Evolutionary conservation across 2,329 filamentous ascomycete genomes (phyloP), one percentile per base, ranked within the genome.

Genomic region (Thielaviopsis euricoi): DNA sequence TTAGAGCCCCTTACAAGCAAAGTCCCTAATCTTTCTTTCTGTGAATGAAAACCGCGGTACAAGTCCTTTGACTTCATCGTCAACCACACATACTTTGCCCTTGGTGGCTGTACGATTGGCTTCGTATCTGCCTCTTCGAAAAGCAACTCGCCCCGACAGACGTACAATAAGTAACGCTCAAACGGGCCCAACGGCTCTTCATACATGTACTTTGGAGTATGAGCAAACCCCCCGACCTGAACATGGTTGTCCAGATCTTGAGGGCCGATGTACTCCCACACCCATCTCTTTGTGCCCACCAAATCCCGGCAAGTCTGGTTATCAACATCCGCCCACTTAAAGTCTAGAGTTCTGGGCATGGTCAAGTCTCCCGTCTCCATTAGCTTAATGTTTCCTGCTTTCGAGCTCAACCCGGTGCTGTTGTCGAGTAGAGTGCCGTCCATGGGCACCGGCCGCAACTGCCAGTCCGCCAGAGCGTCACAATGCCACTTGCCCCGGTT

Each of bases 101-200:
- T 10, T 7, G 59, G 59, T 7, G 59, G 59, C 25, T 60, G 59
- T n/a, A 58, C 37, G 21, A 60, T n/a, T n/a, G 22, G 17, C 52
- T 13, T 15, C n/a, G 5, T 26, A 22, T 21, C 52, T 17, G 5
- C 55, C 55, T 25, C 23, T 23, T 25, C 56, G 49, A 50, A 55
- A 29, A 26, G 43, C 3, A 74, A 71, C 15, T 63, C 66, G 0
- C 75, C 74, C 0, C 70, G 71, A 19, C 73, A 69, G 62, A 78
- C 58, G 49, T 70, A 66, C 15, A 80, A 64, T 17, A 80, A 61
- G 60, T 74, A 73, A 52, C 71, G 66, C 65, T 81, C 77, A 65
- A 74, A 80, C 1, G 74, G 76, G 0, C 77, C 77, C 3, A 81
- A 63, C 4, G 69, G 73, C 64, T 80, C 78, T 63, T 81, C 78